Conservation (phyloP, 352 stramenopile genomes). For the Pythium dissimile region DNA sequence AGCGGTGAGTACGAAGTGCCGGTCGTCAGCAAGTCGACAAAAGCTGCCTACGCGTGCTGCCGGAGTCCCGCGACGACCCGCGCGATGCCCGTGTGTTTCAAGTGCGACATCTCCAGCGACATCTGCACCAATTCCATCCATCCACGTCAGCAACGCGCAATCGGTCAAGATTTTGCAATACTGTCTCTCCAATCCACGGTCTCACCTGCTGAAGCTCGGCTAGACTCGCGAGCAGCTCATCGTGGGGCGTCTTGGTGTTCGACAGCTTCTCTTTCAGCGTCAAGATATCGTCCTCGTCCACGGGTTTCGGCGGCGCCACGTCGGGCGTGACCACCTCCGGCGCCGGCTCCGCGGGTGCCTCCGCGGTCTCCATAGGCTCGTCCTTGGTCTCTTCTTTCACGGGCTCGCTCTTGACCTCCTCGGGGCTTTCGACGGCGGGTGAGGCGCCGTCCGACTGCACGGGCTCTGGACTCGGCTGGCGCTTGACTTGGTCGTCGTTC, state of each 20-base stretch:
- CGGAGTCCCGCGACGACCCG: slow-evolving; percentile 60
- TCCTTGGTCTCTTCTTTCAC: background rate
- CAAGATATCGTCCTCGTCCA: slow-evolving; percentile 56
- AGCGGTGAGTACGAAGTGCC: background rate
- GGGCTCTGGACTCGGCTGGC: no score
- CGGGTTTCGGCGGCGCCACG: slow-evolving; percentile 27
- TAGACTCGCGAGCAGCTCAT: slow-evolving; percentile 62
- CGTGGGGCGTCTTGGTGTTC: slow-evolving; percentile 46
- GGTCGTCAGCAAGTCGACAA: no score
- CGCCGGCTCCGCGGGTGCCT: slow-evolving; percentile 31
- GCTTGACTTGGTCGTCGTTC: no score
- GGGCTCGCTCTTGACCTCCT: background rate
- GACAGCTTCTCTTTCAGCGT: slow-evolving; percentile 56
- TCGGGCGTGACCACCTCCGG: slow-evolving; percentile 42
- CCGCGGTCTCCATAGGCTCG: background rate
- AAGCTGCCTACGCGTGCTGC: slow-evolving; percentile 58
- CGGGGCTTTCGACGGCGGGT: no score
- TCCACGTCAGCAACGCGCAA: background rate
- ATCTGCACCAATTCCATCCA: slow-evolving; percentile 18
- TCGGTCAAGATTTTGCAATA: no score
- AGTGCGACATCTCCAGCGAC: slow-evolving; percentile 49
- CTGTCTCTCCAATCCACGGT: no score
- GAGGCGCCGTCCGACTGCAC: no score
- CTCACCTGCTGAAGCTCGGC: slow-evolving; percentile 38
- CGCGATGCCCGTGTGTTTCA: slow-evolving; percentile 70